Conservation (phyloP, 768 basidiomycete species). For the Hebeloma cylindrosporum region DNA sequence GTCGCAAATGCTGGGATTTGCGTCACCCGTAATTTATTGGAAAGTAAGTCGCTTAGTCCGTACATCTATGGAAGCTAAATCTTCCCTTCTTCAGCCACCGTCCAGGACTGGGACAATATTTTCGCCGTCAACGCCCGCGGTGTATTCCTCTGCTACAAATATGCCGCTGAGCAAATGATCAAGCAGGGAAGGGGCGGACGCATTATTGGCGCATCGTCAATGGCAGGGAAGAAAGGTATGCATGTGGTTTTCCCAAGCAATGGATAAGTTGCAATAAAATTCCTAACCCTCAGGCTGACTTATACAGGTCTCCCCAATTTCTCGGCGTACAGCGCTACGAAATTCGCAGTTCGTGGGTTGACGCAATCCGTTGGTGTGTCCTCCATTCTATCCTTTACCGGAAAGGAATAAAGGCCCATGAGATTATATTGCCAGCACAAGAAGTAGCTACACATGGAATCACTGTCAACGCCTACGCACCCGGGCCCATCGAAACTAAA, state of each 20-base stretch:
- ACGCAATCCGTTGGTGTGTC: conserved; percentile 35
- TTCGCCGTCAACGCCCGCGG: conserved; percentile 57
- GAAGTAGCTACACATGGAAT: conserved; percentile 25
- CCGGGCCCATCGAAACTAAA: conserved; percentile 24
- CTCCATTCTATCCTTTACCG: neutral
- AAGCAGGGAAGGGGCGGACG: conserved; percentile 53
- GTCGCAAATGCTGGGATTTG: conserved; percentile 34
- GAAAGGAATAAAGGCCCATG: no score
- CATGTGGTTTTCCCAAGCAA: neutral
- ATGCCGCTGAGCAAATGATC: conserved; percentile 61
- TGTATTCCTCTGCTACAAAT: conserved; percentile 60
- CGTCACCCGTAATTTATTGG: neutral
- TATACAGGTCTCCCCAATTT: conserved; percentile 2
- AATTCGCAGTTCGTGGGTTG: conserved; percentile 38
- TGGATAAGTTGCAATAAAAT: neutral
- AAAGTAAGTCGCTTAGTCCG: no score
- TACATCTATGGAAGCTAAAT: neutral
- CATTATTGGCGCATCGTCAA: conserved; percentile 48
- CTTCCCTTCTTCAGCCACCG: conserved; percentile 23
- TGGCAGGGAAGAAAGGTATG: conserved; percentile 30
- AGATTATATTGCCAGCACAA: conserved; percentile 10
- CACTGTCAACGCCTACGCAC: conserved; percentile 32
- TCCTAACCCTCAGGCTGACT: neutral
- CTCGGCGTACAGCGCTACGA: conserved; percentile 29
- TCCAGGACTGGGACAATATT: conserved; percentile 40